phyloP scores from a whole-genome alignment of 495 filamentous ascomycete genomes.

The Trichoderma orchidacearum region DNA sequence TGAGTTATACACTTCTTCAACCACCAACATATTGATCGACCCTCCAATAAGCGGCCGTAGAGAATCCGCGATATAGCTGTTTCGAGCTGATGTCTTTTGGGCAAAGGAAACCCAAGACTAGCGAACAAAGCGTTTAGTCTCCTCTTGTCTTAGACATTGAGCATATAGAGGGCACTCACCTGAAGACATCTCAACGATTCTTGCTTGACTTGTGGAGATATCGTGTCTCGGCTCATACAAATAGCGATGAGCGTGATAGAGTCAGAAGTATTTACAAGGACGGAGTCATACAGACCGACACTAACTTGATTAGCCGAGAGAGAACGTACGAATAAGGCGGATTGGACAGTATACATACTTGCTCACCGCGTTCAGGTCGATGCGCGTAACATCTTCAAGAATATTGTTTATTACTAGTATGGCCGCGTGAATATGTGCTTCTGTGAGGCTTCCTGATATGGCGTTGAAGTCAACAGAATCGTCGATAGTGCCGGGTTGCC shows the following conservation, averaged over 20 bases:
- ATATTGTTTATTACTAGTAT: conserved; percentile 63
- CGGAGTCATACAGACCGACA: conserved; percentile 31
- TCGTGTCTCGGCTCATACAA: conserved; percentile 9
- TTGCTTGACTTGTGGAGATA: conserved; percentile 13
- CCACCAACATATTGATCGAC: conserved; percentile 41
- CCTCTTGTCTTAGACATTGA: background rate
- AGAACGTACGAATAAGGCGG: background rate
- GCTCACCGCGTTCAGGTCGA: conserved; percentile 41
- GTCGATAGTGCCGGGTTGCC: conserved; percentile 33
- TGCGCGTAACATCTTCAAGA: conserved; percentile 62
- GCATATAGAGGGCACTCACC: conserved; percentile 17
- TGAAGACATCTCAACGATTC: conserved; percentile 49
- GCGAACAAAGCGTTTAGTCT: conserved; percentile 1
- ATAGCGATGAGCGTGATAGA: conserved; percentile 30
- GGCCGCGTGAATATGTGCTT: conserved; percentile 39
- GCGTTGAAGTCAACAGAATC: conserved; percentile 34
- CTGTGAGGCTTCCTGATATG: conserved; percentile 39
- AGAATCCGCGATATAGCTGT: conserved; percentile 35
- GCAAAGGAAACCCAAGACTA: conserved; percentile 59
- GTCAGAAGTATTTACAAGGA: conserved; percentile 37
- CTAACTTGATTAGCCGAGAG: conserved; percentile 5
- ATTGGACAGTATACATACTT: conserved; percentile 25
- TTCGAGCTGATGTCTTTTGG: conserved; percentile 41
- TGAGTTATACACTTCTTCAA: conserved; percentile 39
- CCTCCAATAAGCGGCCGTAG: conserved; percentile 41